Evolutionary conservation across 805 yeast genomes (phyloP).

Genomic region (Wickerhamomyces chambardii): DNA sequence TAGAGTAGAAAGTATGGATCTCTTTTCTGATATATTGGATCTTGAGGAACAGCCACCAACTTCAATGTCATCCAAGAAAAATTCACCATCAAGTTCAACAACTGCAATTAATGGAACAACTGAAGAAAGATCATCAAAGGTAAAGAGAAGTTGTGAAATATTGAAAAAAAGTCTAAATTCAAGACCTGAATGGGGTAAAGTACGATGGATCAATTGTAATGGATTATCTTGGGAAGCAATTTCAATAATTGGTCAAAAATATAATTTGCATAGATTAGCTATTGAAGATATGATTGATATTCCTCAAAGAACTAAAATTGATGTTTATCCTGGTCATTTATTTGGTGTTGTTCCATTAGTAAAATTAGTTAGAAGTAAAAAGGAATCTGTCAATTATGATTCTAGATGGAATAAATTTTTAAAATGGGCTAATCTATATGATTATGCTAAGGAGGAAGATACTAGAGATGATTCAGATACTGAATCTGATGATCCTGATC

Average conservation of each 20-base stretch:
- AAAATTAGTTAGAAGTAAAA: conserved; percentile 27
- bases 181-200: conserved; percentile 38
- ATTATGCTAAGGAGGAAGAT: conserved; percentile 1
- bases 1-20: conserved; percentile 33
- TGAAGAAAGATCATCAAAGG: conserved; percentile 1
- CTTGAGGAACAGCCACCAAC: conserved; percentile 5
- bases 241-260: conserved; percentile 32
- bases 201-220: conserved; percentile 49
- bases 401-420: conserved; percentile 5
- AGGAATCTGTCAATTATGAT: conserved; percentile 1
- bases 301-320: conserved; percentile 52
- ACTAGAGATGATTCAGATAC: background rate
- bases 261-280: conserved; percentile 42
- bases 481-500: background rate
- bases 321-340: conserved; percentile 39
- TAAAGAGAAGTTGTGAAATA: conserved; percentile 13
- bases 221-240: conserved; percentile 59
- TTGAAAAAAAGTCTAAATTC: conserved; percentile 21
- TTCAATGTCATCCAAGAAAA: too few relatives aligned
- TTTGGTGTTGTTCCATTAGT: conserved; percentile 47
- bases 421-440: conserved; percentile 5
- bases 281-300: conserved; percentile 57
- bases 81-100: too few relatives aligned
- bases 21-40: conserved; percentile 15
- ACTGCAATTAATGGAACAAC: background rate